Evolutionary conservation across 2,329 filamentous ascomycete species (phyloP), one percentile per base, ranked within the genome.

Genomic region (Hypocreales sp.): DNA sequence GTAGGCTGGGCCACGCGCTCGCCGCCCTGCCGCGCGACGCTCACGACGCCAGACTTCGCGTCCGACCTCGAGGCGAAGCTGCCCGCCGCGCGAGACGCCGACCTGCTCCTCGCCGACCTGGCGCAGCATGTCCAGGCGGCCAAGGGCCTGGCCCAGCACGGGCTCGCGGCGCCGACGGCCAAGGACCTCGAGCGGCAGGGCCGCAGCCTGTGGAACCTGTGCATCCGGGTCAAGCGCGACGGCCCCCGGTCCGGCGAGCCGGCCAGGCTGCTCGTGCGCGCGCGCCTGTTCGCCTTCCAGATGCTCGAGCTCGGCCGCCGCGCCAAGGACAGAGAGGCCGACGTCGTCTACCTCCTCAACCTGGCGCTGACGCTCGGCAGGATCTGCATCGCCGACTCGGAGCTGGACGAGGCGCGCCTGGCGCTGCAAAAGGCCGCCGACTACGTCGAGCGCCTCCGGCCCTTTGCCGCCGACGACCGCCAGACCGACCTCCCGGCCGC

Each of bases 341-440:
- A 64, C 33, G 42, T 61, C 11, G 45, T 71, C 17, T 67, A 78
- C 30, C 47, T 82, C 13, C 56, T 82, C 44, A 74, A 67, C 41
- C 53, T 81, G 37, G 74, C 73, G 8, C 53, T 92, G 31, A 80
- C 75, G 38, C 55, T 90, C 23, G 63, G 69, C 64, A 57, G 44
- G 53, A 39, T 42, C 21, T 47, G 43, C 32, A 40, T 47, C 62
- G 67, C 68, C n/a, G 51, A 56, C 4, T 46, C 53, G 4, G 63
- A 79, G 15, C 35, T 72, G 2, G 63, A 67, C 8, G 53, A 72
- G n/a, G 70, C 71, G 1, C 55, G 65, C 5, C 62, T 63, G 19
- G 61, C 72, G 1, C 56, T 92, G 24, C 70, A 77, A 39, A 71
- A 67, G 34, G 71, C 72, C 27, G 71, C 73, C 1, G 58, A 62